Evolutionary conservation across 1,139 yeast species (phyloP), one percentile per base, ranked within the genome.

Genomic region (Blastobotrys indianensis): DNA sequence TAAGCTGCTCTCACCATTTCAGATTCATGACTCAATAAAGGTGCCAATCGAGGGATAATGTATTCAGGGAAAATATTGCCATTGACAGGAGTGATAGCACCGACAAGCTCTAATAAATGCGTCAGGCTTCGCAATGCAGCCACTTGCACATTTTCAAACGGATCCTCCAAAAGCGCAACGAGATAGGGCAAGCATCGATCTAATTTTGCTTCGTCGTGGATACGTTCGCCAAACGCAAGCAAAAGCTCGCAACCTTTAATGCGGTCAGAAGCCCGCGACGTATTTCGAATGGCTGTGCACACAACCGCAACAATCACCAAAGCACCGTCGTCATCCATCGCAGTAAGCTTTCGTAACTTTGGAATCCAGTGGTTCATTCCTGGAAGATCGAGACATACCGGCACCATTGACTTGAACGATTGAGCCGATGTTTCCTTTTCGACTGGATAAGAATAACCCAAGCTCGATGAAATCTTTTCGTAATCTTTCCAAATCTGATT

Each of bases 111-210:
- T 13, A 88, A 62, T 7, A 92, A 65, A 32, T 85, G 86, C 0
- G 72, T 62, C 45, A 69, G 42, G 25, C 60, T 56, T 11, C 65
- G 51, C 35, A 71, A 51, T 1, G 73, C 72, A 1, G 67, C 61
- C 2, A 60, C 74, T 41, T 82, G 85, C 2, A 86, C 92, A 45
- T 74, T 73, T 1, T 72, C 72, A 31, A 74, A 70, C 0, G 73
- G 66, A 51, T 77, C 84, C 42, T 77, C 79, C 15, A 80, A 61
- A 49, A 80, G 67, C 7, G 74, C 61, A 32, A 85, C 75, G 31
- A 92, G 65, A 59, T 82, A 86, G 0, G 99, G 97, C 17, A 92
- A 62, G 30, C 92, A 80, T 39, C 97, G 68, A 61, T 92, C 97
- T 39, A 92, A 69, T 59, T 88, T 90, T 16, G 82, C 82, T 48